Percentiles rank a stretch among this genome's conserved stretches.
Conservation (phyloP, 2,329 filamentous ascomycete genomes). For the Fusarium sp. region DNA sequence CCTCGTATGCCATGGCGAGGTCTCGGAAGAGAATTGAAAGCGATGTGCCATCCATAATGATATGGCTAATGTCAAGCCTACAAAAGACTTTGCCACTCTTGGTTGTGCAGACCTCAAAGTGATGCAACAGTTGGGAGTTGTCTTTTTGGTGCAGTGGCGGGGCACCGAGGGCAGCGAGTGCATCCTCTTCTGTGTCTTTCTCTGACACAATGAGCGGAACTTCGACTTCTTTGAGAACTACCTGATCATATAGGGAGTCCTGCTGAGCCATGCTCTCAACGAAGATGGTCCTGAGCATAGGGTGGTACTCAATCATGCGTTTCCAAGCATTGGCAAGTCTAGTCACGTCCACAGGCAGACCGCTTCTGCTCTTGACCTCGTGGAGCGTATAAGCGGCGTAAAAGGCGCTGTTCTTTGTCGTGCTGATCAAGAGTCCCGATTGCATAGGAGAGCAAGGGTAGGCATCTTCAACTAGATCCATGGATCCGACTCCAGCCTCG, state of each 20-base stretch:
- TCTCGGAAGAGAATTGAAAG: slow-evolving; percentile 38
- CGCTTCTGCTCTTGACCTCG: slow-evolving; percentile 32
- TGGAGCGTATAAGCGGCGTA: slow-evolving; percentile 51
- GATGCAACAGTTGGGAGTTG: slow-evolving; percentile 17
- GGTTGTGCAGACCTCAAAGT: slow-evolving; percentile 32
- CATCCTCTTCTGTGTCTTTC: slow-evolving; percentile 24
- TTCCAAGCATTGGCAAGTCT: slow-evolving; percentile 50
- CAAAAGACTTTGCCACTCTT: slow-evolving; percentile 40
- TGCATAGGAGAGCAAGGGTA: slow-evolving; percentile 56
- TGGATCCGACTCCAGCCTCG: slow-evolving; percentile 9
- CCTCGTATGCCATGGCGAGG: slow-evolving; percentile 26
- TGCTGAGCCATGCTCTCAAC: slow-evolving; percentile 57
- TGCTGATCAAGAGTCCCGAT: slow-evolving; percentile 52
- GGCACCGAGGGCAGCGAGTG: slow-evolving; percentile 1
- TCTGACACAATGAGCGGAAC: slow-evolving; percentile 14
- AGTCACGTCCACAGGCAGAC: slow-evolving; percentile 33
- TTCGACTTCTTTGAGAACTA: slow-evolving; percentile 51
- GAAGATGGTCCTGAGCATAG: slow-evolving; percentile 61
- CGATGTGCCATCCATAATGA: slow-evolving; percentile 38
- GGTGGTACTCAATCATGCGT: slow-evolving; percentile 55
- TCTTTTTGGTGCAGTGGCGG: slow-evolving; percentile 11
- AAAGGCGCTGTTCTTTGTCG: slow-evolving; percentile 52
- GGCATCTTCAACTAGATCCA: slow-evolving; percentile 38
- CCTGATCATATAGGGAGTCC: slow-evolving; percentile 60
- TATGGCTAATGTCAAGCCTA: slow-evolving; percentile 38